Evolutionary conservation across 768 basidiomycete genomes (phyloP), one percentile per base, ranked within the genome.

Genomic region (Tricholoma sp.): DNA sequence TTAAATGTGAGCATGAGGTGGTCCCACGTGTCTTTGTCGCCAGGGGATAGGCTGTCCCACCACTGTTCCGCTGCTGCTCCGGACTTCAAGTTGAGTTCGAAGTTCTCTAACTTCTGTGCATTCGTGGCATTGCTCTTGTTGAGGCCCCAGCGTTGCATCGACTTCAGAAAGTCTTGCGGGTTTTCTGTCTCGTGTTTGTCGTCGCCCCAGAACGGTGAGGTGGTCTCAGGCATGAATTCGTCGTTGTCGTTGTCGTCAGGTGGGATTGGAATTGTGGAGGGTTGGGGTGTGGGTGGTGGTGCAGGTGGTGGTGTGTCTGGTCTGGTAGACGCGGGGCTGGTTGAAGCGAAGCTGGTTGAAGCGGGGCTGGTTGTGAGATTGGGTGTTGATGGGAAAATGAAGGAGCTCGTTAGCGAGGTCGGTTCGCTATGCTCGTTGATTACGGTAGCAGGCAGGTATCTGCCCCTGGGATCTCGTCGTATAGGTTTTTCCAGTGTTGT

Each of bases 81-180:
- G 4, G 56, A 41, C 35, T 64, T 66, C 32, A 66, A 45, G 12
- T 50, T 29, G 11, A 59, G 35, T 31, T 35, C 41, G 19, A 66
- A 57, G 14, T 22, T 19, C 3, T 19, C 9, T 12, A 63, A 22
- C 41, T 62, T 63, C 8, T 58, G 52, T 1, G 11, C 34, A 5
- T 62, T 61, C 2, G 56, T 14, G 19, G 46, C 12, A 6, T 19
- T 56, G 10, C 50, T 52, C 5, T 53, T 59, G 18, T 31, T 31
- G 29, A 61, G 14, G 22, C 60, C 56, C 6, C 21, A 43, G 3
- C 39, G 43, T 46, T 62, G 52, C 5, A 64, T 29, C 1, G 57
- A 41, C 19, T 65, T 64, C 24, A 63, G 56, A 35, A 65, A 65
- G 52, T 67, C 64, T 50, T 65, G 62, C 0, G 66, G 58, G 58